Base-by-base conservation (phyloP, 2,329 filamentous ascomycete species). In the Sarocladiaceae sp. region DNA sequence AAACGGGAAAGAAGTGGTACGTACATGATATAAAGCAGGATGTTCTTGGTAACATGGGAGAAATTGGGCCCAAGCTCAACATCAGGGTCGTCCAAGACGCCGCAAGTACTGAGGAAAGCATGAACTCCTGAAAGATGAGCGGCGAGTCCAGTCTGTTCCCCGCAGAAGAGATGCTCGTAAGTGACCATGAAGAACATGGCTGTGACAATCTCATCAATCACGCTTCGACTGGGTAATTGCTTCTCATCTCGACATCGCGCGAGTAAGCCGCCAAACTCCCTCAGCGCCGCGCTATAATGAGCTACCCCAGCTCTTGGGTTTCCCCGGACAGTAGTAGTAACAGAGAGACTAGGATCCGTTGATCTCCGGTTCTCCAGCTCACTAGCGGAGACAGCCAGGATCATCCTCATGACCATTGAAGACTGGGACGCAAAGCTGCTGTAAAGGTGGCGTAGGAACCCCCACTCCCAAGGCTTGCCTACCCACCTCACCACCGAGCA, bases 401-500 rank as follows among this genome's bases (percentile, higher is more conserved):
- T 44, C 40, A 44, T 26, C 11, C 40, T 17, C 40, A 44, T 44
- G 4, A 44, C 22, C 4, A 44, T 44, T 22, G 40, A 44, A 3
- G 40, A 44, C 22, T 44, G 20, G 11, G 22, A 26, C 22, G 40
- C 40, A 7, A 28, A 4, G n/a, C 17, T 15, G 11, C 4, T 25
- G 23, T 44, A 26, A 12, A 44, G 22, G 40, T 44, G 22, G 40
- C 40, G 20, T 11, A 44, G 20, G 17, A 44, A 44, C 8, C 22
- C 40, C 40, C 40, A 44, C 40, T 44, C 28, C 22, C 20, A 44
- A 3, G 40, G 40, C 23, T 44, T 44, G 22, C 40, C 40, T 26
- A 44, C 23, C 40, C 40, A 44, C 23, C 18, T 44, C n/a, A 26
- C 40, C 4, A 44, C 22, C 4, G 20, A 10, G 17, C 8, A 26